phyloP scores from a whole-genome alignment of 306 rosid species.

The Macrotyloma uniflorum region DNA sequence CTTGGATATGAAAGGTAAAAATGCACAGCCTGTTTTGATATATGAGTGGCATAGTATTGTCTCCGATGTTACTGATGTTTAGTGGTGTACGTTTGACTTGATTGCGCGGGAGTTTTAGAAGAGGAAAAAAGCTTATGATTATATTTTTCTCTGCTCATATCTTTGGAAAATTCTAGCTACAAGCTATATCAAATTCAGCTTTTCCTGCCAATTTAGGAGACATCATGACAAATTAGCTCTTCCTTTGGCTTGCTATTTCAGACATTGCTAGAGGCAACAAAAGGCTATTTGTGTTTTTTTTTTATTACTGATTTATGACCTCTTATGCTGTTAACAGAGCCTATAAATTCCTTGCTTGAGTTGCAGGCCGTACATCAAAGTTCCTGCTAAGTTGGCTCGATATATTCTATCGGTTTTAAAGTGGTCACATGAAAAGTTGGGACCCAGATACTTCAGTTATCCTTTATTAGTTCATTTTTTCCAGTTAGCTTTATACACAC shows the following conservation, averaged over 20 bases:
- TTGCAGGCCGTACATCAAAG: constrained; percentile 76
- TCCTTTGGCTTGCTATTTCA: constrained; percentile 32
- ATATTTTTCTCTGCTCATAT: constrained; percentile 25
- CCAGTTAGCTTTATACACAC: constrained; percentile 62
- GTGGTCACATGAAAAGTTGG: constrained; percentile 59
- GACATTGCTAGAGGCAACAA: constrained; percentile 15
- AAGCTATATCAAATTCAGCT: constrained; percentile 11
- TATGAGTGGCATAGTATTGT: constrained; percentile 16
- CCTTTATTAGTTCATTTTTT: constrained; percentile 56
- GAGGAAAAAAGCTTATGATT: constrained; percentile 17
- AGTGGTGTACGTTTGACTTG: constrained; percentile 29
- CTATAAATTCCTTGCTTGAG: constrained; percentile 37
- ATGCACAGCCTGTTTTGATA: constrained; percentile 37
- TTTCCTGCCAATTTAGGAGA: constrained; percentile 28
- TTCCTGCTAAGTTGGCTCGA: constrained; percentile 68
- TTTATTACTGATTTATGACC: constrained; percentile 31
- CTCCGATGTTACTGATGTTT: constrained; percentile 21
- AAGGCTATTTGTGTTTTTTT: constrained; percentile 14
- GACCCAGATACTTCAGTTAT: constrained; percentile 51
- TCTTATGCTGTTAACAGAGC: constrained; percentile 34
- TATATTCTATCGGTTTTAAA: constrained; percentile 54
- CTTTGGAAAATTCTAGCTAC: constrained; percentile 3
- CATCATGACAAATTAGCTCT: constrained; percentile 6
- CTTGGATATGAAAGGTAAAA: constrained; percentile 82
- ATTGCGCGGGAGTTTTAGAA: neutral